A percentile compares a stretch with the other conserved stretches of the same genome.
phyloP scores from a whole-genome alignment of 2,329 filamentous ascomycete genomes.

The Phyllosticta capitalensis region DNA sequence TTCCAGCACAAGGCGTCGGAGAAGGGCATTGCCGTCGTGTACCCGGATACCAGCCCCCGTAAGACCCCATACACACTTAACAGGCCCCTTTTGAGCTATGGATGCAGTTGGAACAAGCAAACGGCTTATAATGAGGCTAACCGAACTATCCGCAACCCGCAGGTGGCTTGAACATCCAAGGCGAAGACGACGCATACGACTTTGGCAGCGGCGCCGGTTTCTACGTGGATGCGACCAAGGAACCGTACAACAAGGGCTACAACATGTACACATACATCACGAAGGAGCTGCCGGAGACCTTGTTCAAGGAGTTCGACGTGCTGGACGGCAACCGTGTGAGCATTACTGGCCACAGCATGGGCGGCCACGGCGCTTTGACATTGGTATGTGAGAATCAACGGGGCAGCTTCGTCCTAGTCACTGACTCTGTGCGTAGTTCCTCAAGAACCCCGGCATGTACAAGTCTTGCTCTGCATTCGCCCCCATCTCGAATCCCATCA shows the following conservation, averaged over 20 bases:
- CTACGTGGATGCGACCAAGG: constrained; percentile 76
- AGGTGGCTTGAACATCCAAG: constrained; percentile 68
- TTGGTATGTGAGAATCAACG: constrained; percentile 38
- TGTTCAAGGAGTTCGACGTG: constrained; percentile 62
- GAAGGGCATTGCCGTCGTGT: constrained; percentile 83
- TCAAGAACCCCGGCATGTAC: constrained; percentile 86
- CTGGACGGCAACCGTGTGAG: constrained; percentile 64
- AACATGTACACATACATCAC: constrained; percentile 92
- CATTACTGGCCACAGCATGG: constrained; percentile 95
- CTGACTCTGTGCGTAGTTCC: constrained; percentile 44
- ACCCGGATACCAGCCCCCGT: constrained; percentile 91
- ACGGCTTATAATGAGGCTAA: constrained; percentile 11
- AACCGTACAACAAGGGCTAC: constrained; percentile 70
- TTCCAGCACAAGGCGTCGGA: constrained; percentile 74
- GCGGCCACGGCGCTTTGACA: constrained; percentile 88
- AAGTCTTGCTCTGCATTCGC: constrained; percentile 83
- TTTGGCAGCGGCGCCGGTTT: constrained; percentile 90
- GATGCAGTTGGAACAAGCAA: background rate
- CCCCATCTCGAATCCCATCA: constrained; percentile 76
- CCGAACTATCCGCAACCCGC: constrained; percentile 2
- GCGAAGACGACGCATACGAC: constrained; percentile 82
- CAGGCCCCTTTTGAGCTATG: background rate
- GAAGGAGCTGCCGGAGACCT: constrained; percentile 68
- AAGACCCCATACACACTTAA: constrained; percentile 20
- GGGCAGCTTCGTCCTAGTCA: background rate